Evolutionary conservation across 805 yeast genomes (phyloP).

Genomic region (Kodamaea sagamina): DNA sequence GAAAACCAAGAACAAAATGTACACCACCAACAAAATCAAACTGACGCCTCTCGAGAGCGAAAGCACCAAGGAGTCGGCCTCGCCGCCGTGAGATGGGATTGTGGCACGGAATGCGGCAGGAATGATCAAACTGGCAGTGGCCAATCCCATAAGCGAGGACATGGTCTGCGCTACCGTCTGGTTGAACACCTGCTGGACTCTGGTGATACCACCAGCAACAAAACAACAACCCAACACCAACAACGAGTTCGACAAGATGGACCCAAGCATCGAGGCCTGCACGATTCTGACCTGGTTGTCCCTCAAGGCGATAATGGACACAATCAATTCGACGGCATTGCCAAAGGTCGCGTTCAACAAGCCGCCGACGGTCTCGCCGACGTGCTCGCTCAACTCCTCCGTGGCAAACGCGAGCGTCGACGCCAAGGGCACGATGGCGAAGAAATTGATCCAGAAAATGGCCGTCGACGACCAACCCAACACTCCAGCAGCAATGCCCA

Average conservation of each 20-base stretch:
- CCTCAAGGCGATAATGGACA: conserved; percentile 82
- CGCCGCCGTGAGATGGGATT: conserved; percentile 47
- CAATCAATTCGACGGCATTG: conserved; percentile 95
- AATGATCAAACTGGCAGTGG: conserved; percentile 82
- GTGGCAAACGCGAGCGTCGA: conserved; percentile 89
- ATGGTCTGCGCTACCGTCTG: conserved; percentile 98
- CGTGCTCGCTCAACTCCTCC: conserved; percentile 83
- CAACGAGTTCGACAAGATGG: conserved; percentile 82
- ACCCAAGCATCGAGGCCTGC: conserved; percentile 96
- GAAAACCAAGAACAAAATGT: conserved; percentile 77
- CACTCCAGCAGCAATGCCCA: conserved; percentile 76
- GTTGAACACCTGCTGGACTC: conserved; percentile 84
- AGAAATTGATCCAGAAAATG: conserved; percentile 73
- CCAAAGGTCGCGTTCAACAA: conserved; percentile 95
- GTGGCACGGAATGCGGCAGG: conserved; percentile 97
- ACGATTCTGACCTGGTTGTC: conserved; percentile 90
- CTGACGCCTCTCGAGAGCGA: conserved; percentile 85
- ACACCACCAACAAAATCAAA: conserved; percentile 71
- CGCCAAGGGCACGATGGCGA: conserved; percentile 92
- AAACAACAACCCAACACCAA: conserved; percentile 96
- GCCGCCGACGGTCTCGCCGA: conserved; percentile 93
- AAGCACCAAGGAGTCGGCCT: conserved; percentile 54
- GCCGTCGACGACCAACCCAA: conserved; percentile 54
- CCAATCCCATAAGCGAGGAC: conserved; percentile 90
- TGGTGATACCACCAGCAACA: conserved; percentile 85